Percentiles rank a stretch among this genome's conserved stretches.
Conservation (phyloP, 768 basidiomycete genomes). For the Leccinum aurantiacum region DNA sequence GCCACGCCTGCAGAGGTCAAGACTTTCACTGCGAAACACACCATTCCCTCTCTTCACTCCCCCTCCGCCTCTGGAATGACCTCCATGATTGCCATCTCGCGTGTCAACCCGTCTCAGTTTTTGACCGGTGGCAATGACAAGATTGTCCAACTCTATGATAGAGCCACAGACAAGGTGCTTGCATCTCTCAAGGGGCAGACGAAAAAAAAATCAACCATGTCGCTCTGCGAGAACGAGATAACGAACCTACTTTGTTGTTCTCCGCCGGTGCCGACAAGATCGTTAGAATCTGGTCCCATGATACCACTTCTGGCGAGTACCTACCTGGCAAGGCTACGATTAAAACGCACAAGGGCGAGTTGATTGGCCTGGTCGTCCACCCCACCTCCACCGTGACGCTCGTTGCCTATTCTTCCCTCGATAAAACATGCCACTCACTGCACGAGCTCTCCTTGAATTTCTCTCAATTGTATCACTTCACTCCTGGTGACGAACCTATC, state of each 20-base stretch:
- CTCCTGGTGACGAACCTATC: constrained; percentile 73
- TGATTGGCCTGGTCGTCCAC: constrained; percentile 86
- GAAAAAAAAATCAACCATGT: constrained; percentile 87
- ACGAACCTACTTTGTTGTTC: constrained; percentile 66
- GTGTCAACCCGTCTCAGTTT: constrained; percentile 66
- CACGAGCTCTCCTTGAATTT: constrained; percentile 71
- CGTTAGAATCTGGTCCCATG: constrained; percentile 87
- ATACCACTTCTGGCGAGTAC: constrained; percentile 79
- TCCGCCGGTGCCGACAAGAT: constrained; percentile 93
- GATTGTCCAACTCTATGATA: constrained; percentile 90
- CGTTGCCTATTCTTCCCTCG: constrained; percentile 73
- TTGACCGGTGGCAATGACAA: constrained; percentile 95
- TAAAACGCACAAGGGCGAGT: constrained; percentile 83
- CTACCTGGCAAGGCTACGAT: constrained; percentile 66
- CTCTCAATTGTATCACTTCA: constrained; percentile 72
- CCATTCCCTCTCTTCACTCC: constrained; percentile 86
- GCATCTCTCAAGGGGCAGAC: constrained; percentile 94
- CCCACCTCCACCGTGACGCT: constrained; percentile 65
- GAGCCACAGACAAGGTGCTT: constrained; percentile 81
- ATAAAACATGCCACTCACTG: constrained; percentile 83
- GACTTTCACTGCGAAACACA: constrained; percentile 65
- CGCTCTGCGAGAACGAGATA: constrained; percentile 76
- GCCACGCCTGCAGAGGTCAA: constrained; percentile 70
- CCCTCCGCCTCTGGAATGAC: constrained; percentile 91
- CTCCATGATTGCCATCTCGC: constrained; percentile 72